Conservation (phyloP, 2,329 filamentous ascomycete genomes). For the Ambrosiella cleistominuta region DNA sequence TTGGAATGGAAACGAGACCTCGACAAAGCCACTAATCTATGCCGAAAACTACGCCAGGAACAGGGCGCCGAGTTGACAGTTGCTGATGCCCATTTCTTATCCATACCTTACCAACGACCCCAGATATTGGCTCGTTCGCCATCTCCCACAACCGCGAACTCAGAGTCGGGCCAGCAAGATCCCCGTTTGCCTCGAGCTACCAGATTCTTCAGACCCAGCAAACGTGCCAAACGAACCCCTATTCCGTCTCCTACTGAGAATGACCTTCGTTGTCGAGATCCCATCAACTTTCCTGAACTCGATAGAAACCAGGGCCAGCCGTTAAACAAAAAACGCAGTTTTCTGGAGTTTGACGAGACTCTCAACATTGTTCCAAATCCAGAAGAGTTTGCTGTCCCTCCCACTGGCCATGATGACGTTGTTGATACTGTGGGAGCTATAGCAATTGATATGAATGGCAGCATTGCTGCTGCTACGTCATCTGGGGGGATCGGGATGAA, state of each 20-base stretch:
- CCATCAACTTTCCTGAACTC: not conserved
- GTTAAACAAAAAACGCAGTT: too few relatives aligned
- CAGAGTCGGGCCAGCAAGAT: not conserved
- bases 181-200: not conserved
- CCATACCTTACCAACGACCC: not conserved
- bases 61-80: slow-evolving; percentile 13
- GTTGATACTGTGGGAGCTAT: slow-evolving; percentile 95
- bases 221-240: not conserved
- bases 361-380: not conserved
- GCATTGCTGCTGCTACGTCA: slow-evolving; percentile 86
- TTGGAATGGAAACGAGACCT: slow-evolving; percentile 63
- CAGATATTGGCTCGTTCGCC: too few relatives aligned
- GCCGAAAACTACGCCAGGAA: not conserved
- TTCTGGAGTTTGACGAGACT: too few relatives aligned
- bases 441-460: slow-evolving; percentile 68
- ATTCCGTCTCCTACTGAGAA: not conserved
- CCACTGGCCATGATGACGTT: slow-evolving; percentile 32
- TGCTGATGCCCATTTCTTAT: slow-evolving; percentile 11
- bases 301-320: too few relatives aligned
- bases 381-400: slow-evolving; percentile 3
- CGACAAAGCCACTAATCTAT: slow-evolving; percentile 26
- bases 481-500: slow-evolving; percentile 99
- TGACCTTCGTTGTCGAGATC: not conserved
- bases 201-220: not conserved
- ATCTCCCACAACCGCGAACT: too few relatives aligned